phyloP scores from a whole-genome alignment of 2,329 filamentous ascomycete genomes.

The Botrytis tulipae region DNA sequence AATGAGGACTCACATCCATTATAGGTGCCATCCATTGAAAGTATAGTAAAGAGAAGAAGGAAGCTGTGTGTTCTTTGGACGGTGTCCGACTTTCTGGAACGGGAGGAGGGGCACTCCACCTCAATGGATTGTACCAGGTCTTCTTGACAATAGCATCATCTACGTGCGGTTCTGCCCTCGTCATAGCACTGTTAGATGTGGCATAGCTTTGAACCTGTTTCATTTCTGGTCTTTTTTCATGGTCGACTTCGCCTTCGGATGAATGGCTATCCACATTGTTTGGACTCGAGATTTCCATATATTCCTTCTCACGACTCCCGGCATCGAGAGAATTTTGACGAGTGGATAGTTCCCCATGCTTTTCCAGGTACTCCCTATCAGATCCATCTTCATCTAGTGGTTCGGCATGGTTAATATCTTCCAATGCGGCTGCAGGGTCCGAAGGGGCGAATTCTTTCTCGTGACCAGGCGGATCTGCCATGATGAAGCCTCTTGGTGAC shows the following conservation, averaged over 20 bases:
- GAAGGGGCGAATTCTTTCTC: conserved; percentile 14
- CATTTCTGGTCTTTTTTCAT: conserved; percentile 39
- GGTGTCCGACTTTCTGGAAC: conserved; percentile 52
- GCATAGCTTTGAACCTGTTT: conserved; percentile 51
- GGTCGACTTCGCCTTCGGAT: conserved; percentile 22
- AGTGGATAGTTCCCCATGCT: conserved; percentile 15
- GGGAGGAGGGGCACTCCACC: conserved; percentile 56
- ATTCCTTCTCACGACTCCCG: conserved; percentile 33
- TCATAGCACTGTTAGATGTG: conserved; percentile 52
- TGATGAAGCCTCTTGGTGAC: conserved; percentile 12
- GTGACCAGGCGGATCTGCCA: conserved; percentile 14
- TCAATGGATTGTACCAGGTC: conserved; percentile 66
- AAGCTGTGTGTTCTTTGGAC: conserved; percentile 70
- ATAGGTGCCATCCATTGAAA: conserved; percentile 91
- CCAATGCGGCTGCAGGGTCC: conserved; percentile 7
- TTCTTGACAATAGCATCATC: conserved; percentile 36
- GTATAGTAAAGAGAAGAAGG: conserved; percentile 70
- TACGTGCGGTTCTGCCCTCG: conserved; percentile 42
- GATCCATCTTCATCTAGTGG: conserved; percentile 19
- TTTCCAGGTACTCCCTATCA: conserved; percentile 15
- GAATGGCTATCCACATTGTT: conserved; percentile 25
- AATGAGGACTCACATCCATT: conserved; percentile 62
- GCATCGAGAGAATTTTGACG: conserved; percentile 1
- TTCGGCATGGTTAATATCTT: conserved; percentile 14
- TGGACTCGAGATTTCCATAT: conserved; percentile 28